These are phyloP conservation scores for Mentha longifolia DNA, from an alignment of 257 asterid species.

Conservation along the genomic window DNA sequence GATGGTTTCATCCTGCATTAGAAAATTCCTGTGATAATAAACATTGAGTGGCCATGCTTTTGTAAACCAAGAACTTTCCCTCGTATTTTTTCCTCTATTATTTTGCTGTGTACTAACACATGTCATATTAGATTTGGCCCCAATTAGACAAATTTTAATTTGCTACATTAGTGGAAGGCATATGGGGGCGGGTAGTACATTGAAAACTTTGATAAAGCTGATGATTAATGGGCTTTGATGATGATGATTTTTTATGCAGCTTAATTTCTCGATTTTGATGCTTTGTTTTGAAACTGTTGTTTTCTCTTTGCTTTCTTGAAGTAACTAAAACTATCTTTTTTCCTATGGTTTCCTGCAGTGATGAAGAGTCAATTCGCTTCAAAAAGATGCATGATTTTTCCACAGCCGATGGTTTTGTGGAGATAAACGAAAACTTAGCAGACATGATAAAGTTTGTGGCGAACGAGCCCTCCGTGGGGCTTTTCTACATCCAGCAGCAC, in stretches of 20 bases:
- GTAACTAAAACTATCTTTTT: background rate
- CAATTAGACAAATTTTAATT: background rate
- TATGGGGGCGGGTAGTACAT: background rate
- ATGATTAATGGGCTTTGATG: background rate
- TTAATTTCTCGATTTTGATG: background rate
- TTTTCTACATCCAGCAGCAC: constrained; percentile 91
- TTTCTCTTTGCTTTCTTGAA: background rate
- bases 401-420: constrained; percentile 81
- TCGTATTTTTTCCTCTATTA: background rate
- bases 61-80: background rate
- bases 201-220: background rate
- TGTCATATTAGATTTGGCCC: background rate
- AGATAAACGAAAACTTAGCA: constrained; percentile 73
- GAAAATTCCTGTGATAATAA: background rate
- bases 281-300: background rate
- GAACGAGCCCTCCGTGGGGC: constrained; percentile 98
- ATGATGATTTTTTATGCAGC: background rate
- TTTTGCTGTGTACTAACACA: background rate
- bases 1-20: background rate
- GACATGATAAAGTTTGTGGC: constrained; percentile 90
- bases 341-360: constrained; percentile 46
- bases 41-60: background rate
- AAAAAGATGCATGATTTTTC: constrained; percentile 83
- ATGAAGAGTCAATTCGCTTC: constrained; percentile 77
- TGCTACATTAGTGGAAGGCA: background rate